phyloP scores from a whole-genome alignment of 2,329 filamentous ascomycete species.

The Coniochaeta sp. region DNA sequence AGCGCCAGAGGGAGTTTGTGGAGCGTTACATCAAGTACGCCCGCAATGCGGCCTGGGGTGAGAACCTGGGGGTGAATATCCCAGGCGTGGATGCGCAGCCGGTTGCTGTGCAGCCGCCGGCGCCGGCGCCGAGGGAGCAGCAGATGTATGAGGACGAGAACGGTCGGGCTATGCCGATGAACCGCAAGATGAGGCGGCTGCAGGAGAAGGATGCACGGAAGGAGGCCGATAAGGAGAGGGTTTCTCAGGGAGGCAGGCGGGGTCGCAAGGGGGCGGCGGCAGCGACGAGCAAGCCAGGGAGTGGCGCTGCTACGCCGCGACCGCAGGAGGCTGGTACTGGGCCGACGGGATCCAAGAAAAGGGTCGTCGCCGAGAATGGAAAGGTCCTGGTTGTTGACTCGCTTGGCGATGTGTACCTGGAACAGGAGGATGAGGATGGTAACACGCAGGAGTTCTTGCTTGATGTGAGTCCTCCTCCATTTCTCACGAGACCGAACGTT shows the following conservation, averaged over 20 bases:
- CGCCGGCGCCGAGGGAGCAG: slow-evolving; percentile 29
- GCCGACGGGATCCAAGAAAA: slow-evolving; percentile 72
- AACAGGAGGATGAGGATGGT: slow-evolving; percentile 84
- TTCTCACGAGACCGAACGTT: not conserved
- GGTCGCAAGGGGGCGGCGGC: slow-evolving; percentile 28
- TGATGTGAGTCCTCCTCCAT: slow-evolving; percentile 56
- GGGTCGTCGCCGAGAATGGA: slow-evolving; percentile 88
- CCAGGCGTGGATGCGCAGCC: slow-evolving; percentile 51
- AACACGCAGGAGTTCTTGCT: slow-evolving; percentile 76
- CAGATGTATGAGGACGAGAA: slow-evolving; percentile 37
- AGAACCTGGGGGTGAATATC: slow-evolving; percentile 58
- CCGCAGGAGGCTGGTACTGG: slow-evolving; percentile 37
- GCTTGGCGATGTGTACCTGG: slow-evolving; percentile 87
- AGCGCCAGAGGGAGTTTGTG: slow-evolving; percentile 84
- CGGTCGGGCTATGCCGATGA: slow-evolving; percentile 53
- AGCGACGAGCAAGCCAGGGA: slow-evolving; percentile 21
- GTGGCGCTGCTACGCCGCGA: slow-evolving; percentile 46
- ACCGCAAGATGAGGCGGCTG: slow-evolving; percentile 80
- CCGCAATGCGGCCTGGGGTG: slow-evolving; percentile 81
- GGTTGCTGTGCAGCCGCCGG: slow-evolving; percentile 19
- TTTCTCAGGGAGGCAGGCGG: slow-evolving; percentile 18
- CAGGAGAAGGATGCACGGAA: slow-evolving; percentile 80
- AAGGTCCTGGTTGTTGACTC: slow-evolving; percentile 93
- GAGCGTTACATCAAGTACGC: slow-evolving; percentile 88
- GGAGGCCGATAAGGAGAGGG: slow-evolving; percentile 50